Percentiles rank a stretch among this genome's conserved stretches.
phyloP scores from a whole-genome alignment of 306 rosid species.

The Malus orientalis region DNA sequence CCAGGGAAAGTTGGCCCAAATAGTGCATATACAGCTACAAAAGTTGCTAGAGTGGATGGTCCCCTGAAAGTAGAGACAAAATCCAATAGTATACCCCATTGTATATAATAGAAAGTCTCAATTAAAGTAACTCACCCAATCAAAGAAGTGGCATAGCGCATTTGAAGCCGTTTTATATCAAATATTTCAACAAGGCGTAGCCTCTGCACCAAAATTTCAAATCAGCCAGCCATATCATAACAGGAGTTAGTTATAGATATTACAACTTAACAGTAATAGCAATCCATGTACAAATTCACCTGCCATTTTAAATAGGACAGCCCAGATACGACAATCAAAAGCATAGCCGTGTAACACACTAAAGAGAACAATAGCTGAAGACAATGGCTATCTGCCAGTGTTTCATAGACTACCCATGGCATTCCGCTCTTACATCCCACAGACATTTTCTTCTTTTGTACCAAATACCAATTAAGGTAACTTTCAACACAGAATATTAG shows the following conservation, averaged over 20 bases:
- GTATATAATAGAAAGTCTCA: not conserved
- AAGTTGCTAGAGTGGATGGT: slow-evolving; percentile 77
- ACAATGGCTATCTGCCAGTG: not conserved
- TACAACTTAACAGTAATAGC: not conserved
- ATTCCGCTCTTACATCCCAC: not conserved
- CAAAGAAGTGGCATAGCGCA: slow-evolving; percentile 84
- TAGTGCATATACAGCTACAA: slow-evolving; percentile 88
- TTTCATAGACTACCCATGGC: not conserved
- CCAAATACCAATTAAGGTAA: not conserved
- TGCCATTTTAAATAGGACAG: not conserved
- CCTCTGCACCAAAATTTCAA: slow-evolving; percentile 41
- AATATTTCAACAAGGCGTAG: slow-evolving; percentile 91
- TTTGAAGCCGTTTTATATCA: slow-evolving; percentile 92
- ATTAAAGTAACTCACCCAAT: slow-evolving; percentile 63
- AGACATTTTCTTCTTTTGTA: not conserved
- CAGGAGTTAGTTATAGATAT: not conserved
- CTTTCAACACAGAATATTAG: not conserved
- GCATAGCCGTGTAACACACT: not conserved
- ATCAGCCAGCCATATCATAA: not conserved
- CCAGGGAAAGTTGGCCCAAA: slow-evolving; percentile 99
- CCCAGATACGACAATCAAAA: not conserved
- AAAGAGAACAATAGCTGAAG: not conserved
- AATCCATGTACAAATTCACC: not conserved
- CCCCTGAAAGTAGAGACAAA: slow-evolving; percentile 48
- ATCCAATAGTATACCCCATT: slow-evolving; percentile 1